Percentiles rank a stretch among this genome's conserved stretches.
Evolutionary conservation across 2,329 filamentous ascomycete genomes (phyloP).

Genomic region (Coniochaeta hoffmannii): DNA sequence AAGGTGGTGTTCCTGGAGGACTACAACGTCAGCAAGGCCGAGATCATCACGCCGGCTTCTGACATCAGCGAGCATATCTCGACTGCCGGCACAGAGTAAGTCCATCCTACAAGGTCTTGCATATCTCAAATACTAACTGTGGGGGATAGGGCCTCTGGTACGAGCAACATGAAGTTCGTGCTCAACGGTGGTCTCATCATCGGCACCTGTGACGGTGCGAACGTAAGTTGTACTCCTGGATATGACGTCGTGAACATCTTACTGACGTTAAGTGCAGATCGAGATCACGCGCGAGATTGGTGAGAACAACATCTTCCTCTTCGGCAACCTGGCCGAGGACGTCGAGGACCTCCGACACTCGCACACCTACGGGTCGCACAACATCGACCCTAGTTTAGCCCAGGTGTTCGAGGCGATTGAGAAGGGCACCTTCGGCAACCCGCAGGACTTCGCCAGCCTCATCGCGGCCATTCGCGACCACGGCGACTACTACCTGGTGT

Average conservation of each 20-base stretch:
- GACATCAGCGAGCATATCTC: constrained; percentile 99
- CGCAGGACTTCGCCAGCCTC: constrained; percentile 71
- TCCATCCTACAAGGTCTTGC: constrained; percentile 8
- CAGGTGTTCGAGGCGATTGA: constrained; percentile 82
- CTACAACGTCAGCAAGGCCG: constrained; percentile 99
- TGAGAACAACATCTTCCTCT: constrained; percentile 97
- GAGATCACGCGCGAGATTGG: constrained; percentile 97
- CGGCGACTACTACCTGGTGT: constrained; percentile 95
- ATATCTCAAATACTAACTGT: constrained; percentile 9
- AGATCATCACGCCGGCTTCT: constrained; percentile 89
- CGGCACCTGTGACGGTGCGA: constrained; percentile 94
- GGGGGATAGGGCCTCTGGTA: constrained; percentile 56
- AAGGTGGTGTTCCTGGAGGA: constrained; percentile 98
- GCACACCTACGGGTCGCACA: constrained; percentile 76
- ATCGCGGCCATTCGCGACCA: constrained; percentile 82
- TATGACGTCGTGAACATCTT: background rate
- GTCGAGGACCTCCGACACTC: constrained; percentile 91
- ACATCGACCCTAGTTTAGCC: constrained; percentile 67
- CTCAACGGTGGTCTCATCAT: constrained; percentile 96
- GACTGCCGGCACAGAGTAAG: constrained; percentile 84
- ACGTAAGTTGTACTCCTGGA: constrained; percentile 53
- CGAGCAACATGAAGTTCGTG: constrained; percentile 99
- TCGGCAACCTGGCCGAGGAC: constrained; percentile 91
- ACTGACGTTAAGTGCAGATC: constrained; percentile 35
- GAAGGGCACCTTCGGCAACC: constrained; percentile 71